phyloP scores from a whole-genome alignment of 768 basidiomycete genomes.

The Suillus hirtellus region DNA sequence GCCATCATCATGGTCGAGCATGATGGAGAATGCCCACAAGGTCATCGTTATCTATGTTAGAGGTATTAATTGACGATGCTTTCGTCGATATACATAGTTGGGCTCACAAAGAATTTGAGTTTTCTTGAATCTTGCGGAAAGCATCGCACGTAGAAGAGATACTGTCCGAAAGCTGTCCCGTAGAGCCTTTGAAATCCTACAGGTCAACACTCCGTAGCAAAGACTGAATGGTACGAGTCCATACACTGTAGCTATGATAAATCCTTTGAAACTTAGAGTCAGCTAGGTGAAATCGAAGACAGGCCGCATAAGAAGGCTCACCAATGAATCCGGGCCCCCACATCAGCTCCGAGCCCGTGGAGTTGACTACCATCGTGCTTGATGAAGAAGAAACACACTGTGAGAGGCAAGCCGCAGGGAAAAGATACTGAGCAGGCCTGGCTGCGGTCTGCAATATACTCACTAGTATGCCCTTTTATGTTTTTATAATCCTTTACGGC shows the following conservation, averaged over 20 bases:
- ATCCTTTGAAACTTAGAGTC: conserved; percentile 12
- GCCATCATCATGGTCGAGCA: neutral
- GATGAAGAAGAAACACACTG: neutral
- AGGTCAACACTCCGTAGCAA: neutral
- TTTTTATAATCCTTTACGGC: neutral
- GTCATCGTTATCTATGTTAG: neutral
- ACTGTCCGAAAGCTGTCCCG: conserved; percentile 20
- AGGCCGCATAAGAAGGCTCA: conserved; percentile 1
- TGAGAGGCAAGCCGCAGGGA: neutral
- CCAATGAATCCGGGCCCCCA: conserved; percentile 23
- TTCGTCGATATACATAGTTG: neutral
- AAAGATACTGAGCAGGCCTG: neutral
- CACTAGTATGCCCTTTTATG: neutral
- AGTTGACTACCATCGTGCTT: conserved; percentile 10
- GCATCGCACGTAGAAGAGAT: conserved; percentile 17
- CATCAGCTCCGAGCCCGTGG: neutral
- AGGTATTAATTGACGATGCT: neutral
- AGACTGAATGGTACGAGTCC: conserved; percentile 2
- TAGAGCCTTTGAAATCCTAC: conserved; percentile 17
- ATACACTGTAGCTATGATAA: conserved; percentile 16
- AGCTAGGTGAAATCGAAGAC: neutral
- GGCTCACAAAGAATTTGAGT: conserved; percentile 19
- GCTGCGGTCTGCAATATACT: neutral
- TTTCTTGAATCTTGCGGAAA: conserved; percentile 20
- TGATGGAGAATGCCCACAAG: neutral